These are phyloP conservation scores for Ceratocystis harringtonii DNA, from an alignment of 2,329 filamentous ascomycete species.

Conservation along the genomic window DNA sequence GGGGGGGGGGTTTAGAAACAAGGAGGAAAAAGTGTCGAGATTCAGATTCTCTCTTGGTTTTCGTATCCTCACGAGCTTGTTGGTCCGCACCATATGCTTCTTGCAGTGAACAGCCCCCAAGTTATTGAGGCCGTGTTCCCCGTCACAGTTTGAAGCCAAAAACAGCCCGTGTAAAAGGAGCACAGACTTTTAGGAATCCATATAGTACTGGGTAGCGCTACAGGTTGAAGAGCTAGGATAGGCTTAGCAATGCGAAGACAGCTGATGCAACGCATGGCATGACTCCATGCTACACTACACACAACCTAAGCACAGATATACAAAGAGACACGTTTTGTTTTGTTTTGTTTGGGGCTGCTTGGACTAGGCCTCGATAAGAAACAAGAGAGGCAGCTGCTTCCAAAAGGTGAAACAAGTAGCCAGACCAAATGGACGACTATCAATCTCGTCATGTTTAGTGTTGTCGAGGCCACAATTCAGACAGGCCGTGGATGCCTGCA, in stretches of 20 bases:
- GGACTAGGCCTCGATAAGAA: background rate
- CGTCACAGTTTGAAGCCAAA: background rate
- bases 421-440: no score
- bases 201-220: background rate
- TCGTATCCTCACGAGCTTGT: background rate
- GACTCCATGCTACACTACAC: background rate
- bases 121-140: background rate
- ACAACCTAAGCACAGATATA: background rate
- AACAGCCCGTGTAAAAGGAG: background rate
- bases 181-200: conserved; percentile 1
- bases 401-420: background rate
- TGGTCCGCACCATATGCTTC: background rate
- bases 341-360: background rate
- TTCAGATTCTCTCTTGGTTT: background rate
- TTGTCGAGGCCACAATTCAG: background rate
- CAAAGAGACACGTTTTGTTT: background rate
- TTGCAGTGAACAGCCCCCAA: background rate
- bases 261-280: conserved; percentile 1
- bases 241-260: background rate
- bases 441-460: no score
- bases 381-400: background rate
- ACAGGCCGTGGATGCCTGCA: background rate
- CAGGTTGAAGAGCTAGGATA: background rate
- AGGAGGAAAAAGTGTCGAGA: no score
- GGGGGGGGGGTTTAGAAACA: no score